Conservation (phyloP, 352 stramenopile genomes). For the Globisporangium mamillatum region DNA sequence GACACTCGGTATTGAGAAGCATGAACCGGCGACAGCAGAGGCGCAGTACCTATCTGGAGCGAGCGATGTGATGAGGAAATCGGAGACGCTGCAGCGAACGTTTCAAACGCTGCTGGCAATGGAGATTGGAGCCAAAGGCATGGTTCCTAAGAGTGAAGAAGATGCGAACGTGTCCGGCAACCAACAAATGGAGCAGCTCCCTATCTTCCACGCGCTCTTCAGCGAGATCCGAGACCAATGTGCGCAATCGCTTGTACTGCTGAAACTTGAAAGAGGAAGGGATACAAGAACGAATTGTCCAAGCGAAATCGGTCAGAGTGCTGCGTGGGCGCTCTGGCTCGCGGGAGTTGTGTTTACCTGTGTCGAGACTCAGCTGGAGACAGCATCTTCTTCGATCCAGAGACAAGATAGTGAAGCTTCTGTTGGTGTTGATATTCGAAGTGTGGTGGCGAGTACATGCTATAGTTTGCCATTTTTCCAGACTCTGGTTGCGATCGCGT, state of each 20-base stretch:
- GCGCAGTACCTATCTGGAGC: neutral
- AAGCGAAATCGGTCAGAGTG: slow-evolving; percentile 2
- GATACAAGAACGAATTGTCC: neutral
- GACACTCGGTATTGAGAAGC: slow-evolving; percentile 23
- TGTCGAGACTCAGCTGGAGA: neutral
- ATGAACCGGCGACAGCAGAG: slow-evolving; percentile 16
- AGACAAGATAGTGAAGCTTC: neutral
- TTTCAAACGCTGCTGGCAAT: slow-evolving; percentile 5
- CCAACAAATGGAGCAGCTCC: neutral
- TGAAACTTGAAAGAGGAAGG: neutral
- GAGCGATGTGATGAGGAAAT: neutral
- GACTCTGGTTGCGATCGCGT: slow-evolving; percentile 24
- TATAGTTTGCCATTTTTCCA: slow-evolving; percentile 28
- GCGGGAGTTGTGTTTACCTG: slow-evolving; percentile 20
- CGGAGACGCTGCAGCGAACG: neutral
- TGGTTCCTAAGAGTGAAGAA: neutral
- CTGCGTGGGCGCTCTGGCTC: slow-evolving; percentile 35
- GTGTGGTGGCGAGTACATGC: slow-evolving; percentile 11
- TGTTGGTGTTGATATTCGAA: neutral
- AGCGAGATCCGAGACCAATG: slow-evolving; percentile 21
- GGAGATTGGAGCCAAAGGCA: neutral
- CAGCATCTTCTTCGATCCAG: neutral
- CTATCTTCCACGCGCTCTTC: slow-evolving; percentile 28
- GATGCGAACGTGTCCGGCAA: too few relatives aligned
- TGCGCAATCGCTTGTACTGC: neutral